A percentile compares a stretch with the other conserved stretches of the same genome.
Conservation (phyloP, 352 stramenopile species). For the Pythium dissotocum region DNA sequence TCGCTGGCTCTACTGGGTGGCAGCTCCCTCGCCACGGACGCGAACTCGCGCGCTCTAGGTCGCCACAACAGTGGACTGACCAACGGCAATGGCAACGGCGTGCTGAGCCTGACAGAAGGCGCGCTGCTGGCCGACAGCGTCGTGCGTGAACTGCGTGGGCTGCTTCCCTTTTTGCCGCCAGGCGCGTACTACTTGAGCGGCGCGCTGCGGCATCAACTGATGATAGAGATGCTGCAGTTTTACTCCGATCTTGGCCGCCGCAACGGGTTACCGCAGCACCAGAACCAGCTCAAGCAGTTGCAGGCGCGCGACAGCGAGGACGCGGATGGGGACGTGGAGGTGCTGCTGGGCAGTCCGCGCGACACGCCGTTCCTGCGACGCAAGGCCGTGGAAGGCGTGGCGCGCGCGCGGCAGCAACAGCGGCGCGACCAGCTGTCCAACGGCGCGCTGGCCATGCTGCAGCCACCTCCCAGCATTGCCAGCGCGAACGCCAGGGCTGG, state of each 20-base stretch:
- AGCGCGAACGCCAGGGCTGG: constrained; percentile 1
- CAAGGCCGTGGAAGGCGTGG: constrained; percentile 59
- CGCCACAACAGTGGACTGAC: neutral
- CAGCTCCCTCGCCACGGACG: neutral
- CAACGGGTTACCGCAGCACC: neutral
- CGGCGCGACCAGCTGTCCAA: constrained; percentile 43
- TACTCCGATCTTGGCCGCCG: constrained; percentile 38
- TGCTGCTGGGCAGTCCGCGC: constrained; percentile 57
- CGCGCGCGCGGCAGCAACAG: constrained; percentile 34
- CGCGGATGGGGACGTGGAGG: constrained; percentile 24
- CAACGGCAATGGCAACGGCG: constrained; percentile 1
- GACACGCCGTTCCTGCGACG: constrained; percentile 71
- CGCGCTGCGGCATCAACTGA: constrained; percentile 41
- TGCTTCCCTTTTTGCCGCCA: constrained; percentile 49
- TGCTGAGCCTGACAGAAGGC: constrained; percentile 46
- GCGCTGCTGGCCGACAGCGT: constrained; percentile 41
- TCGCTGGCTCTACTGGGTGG: constrained; percentile 23
- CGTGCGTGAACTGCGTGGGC: constrained; percentile 45
- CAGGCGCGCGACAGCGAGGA: constrained; percentile 13
- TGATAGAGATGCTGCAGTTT: constrained; percentile 59
- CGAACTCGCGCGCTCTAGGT: neutral
- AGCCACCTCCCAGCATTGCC: constrained; percentile 9
- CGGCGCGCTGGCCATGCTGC: constrained; percentile 44
- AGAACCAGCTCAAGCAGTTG: neutral
- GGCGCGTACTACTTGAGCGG: constrained; percentile 53